phyloP scores from a whole-genome alignment of 176 grass and related monocot species.

The Oryza glumipatula region DNA sequence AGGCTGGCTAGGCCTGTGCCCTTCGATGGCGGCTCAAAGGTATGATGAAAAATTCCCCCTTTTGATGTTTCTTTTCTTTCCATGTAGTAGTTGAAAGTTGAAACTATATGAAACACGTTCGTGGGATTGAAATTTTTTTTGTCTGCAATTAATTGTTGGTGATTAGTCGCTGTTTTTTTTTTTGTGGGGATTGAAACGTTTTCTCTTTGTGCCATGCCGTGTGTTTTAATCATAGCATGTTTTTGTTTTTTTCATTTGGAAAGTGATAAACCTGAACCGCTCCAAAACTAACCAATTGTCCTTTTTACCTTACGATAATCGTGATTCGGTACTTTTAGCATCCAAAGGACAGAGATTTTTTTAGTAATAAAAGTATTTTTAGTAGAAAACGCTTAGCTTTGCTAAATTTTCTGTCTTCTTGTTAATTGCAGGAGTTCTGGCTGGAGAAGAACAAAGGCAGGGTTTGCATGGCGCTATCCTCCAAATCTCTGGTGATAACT shows the following conservation, averaged over 20 bases:
- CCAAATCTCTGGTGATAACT: constrained; percentile 79
- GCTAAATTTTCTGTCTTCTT: constrained; percentile 28
- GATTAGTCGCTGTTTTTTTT: background rate
- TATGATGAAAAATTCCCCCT: constrained; percentile 15
- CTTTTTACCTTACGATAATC: background rate
- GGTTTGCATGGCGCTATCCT: constrained; percentile 81
- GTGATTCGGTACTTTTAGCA: background rate
- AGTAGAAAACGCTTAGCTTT: background rate
- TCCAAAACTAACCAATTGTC: background rate
- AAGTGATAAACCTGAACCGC: background rate
- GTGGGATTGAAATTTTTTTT: background rate
- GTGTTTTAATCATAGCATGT: background rate
- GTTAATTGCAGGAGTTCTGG: constrained; percentile 74
- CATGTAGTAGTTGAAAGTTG: background rate
- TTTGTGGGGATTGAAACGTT: background rate
- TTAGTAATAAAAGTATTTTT: background rate
- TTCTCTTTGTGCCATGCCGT: background rate
- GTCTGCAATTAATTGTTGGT: background rate
- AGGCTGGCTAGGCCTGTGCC: constrained; percentile 63
- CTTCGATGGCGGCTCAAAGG: constrained; percentile 71
- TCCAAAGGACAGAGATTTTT: background rate
- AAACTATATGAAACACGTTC: background rate
- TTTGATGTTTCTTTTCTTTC: background rate
- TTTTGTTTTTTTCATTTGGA: background rate
- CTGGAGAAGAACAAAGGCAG: constrained; percentile 77